Conservation (phyloP, 495 filamentous ascomycete genomes). For the Aspergillus affinis region DNA sequence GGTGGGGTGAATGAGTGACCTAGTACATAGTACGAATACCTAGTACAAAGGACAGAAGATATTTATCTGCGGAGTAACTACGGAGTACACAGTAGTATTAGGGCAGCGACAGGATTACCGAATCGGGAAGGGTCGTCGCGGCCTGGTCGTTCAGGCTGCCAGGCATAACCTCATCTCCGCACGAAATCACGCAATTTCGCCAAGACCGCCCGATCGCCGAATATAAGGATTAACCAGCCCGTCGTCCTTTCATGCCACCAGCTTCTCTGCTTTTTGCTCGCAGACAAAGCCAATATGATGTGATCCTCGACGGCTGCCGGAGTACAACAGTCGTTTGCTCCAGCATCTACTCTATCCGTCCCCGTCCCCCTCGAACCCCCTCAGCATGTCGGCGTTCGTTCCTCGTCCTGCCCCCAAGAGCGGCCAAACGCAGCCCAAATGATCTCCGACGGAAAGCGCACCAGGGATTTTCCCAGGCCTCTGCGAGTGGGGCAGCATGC, state of each 20-base stretch:
- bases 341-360: background rate
- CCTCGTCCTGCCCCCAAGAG: background rate
- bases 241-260: conserved; percentile 19
- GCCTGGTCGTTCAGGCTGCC: conserved; percentile 12
- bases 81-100: too few relatives aligned
- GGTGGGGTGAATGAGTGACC: background rate
- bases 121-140: background rate
- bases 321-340: background rate
- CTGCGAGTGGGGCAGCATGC: conserved; percentile 17
- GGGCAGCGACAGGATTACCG: background rate
- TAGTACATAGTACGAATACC: background rate
- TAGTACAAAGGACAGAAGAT: too few relatives aligned
- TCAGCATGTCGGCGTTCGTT: background rate
- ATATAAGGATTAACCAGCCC: conserved; percentile 29
- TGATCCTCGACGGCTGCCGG: background rate
- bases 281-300: background rate
- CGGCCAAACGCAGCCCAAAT: conserved; percentile 3
- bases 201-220: conserved; percentile 31
- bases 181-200: conserved; percentile 43
- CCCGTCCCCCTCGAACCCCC: background rate
- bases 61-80: too few relatives aligned
- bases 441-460: conserved; percentile 25
- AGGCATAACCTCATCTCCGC: too few relatives aligned
- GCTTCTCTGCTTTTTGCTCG: background rate
- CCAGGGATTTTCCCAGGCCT: conserved; percentile 6